Evolutionary conservation across 169 alveolate species (phyloP), one percentile per base, ranked within the genome.

Genomic region (Blepharisma undulans): DNA sequence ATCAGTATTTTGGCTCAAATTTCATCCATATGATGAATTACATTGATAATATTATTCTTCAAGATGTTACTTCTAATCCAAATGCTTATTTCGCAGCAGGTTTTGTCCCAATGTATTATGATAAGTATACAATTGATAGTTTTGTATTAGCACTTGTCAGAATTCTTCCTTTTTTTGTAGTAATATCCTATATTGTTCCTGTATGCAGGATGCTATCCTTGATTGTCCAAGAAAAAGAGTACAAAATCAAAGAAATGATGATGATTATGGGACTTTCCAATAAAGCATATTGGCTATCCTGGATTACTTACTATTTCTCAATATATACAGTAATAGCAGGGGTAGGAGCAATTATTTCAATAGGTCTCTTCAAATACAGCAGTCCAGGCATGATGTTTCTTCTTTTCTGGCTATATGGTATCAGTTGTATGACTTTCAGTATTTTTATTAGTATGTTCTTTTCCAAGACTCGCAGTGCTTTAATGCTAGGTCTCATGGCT

Each of bases 241-340:
- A 92, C 22, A 92, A 92, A 88, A 94, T 96, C 0, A 95, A 96
- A 93, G 99, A 97, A 90, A 93, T 95, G 19, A 96, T 97, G 98
- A 94, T 92, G 92, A 96, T 97, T 92, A 95, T 96, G 98, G 99
- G 99, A 14, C 88, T 97, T 89, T 80, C 91, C 0, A 96, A 95
- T 90, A 82, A 88, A 32, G 92, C 97, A 8, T 96, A 95, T 85
- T 95, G 94, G 90, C 72, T 93, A 25, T 93, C 97, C 16, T 97
- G 97, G 97, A 90, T 96, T 76, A 80, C 92, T 36, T 92, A 93
- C 79, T 96, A 92, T 84, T 76, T 93, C 36, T 27, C 93, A 14
- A 84, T 94, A 4, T 93, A 95, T 84, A 82, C 93, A 18, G 66
- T 95, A 10, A 93, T 94, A 76, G 82, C 94, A n/a, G n/a, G 87